These are phyloP conservation scores for Alternaria triticina DNA, from an alignment of 2,329 filamentous ascomycete genomes.

Conservation along the genomic window DNA sequence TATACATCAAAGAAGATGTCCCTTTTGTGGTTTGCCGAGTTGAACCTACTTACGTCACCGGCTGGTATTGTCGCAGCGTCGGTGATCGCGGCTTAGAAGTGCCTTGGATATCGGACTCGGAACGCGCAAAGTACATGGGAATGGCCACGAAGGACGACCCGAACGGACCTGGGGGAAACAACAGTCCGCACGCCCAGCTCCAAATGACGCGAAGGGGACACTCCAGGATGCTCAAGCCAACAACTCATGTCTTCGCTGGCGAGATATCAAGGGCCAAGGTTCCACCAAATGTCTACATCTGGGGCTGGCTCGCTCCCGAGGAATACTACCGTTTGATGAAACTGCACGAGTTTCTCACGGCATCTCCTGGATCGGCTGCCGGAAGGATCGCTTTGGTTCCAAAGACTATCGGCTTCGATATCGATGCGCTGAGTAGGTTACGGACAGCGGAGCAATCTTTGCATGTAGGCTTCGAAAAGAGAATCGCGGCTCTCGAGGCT, in stretches of 20 bases:
- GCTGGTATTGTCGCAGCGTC: not conserved
- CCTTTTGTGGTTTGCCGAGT: not conserved
- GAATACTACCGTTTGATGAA: not conserved
- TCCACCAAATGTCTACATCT: not conserved
- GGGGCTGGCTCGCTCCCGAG: not conserved
- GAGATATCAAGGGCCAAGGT: not conserved
- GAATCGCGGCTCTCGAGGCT: not conserved
- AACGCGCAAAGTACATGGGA: not conserved
- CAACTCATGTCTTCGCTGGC: not conserved
- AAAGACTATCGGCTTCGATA: not conserved
- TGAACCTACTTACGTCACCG: slow-evolving; percentile 4
- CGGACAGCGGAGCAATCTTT: not conserved
- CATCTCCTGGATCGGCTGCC: not conserved
- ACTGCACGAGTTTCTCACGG: not conserved
- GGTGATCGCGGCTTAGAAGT: not conserved
- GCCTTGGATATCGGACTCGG: not conserved
- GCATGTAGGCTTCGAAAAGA: not conserved
- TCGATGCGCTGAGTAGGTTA: not conserved
- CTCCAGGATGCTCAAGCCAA: not conserved
- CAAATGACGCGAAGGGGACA: not conserved
- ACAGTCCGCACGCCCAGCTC: not conserved
- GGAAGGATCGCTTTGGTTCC: not conserved
- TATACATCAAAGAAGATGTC: not conserved
- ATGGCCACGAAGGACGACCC: not conserved
- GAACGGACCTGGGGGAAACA: not conserved